Conservation (phyloP, 306 rosid genomes). For the Morella rubra region DNA sequence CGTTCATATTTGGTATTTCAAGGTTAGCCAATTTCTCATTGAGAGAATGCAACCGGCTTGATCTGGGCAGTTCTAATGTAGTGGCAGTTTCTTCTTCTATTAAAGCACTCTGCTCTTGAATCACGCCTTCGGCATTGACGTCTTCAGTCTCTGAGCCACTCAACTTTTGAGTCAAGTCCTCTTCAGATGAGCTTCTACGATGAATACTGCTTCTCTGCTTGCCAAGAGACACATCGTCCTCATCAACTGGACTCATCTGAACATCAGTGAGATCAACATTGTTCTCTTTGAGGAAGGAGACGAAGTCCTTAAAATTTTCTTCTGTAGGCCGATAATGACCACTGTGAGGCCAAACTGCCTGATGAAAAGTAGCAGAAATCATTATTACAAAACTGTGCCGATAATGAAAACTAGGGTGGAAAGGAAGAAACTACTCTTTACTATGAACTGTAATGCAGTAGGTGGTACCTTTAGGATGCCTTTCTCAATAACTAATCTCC, state of each 20-base stretch:
- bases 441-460: not conserved
- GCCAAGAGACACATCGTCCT: slow-evolving; percentile 39
- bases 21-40: slow-evolving; percentile 48
- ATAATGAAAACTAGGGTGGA: not conserved
- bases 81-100: slow-evolving; percentile 27
- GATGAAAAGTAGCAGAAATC: slow-evolving; percentile 40
- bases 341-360: slow-evolving; percentile 99
- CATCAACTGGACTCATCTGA: slow-evolving; percentile 78
- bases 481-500: slow-evolving; percentile 77
- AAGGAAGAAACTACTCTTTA: not conserved
- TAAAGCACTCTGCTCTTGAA: slow-evolving; percentile 31
- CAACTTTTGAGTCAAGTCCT: slow-evolving; percentile 51
- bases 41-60: slow-evolving; percentile 31
- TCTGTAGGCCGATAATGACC: slow-evolving; percentile 93
- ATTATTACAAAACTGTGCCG: not conserved
- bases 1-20: slow-evolving; percentile 50
- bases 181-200: slow-evolving; percentile 77
- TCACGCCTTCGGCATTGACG: slow-evolving; percentile 28
- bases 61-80: slow-evolving; percentile 27
- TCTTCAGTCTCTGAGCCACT: slow-evolving; percentile 46
- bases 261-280: slow-evolving; percentile 73
- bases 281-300: slow-evolving; percentile 82
- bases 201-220: slow-evolving; percentile 55
- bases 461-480: slow-evolving; percentile 79
- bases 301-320: slow-evolving; percentile 78